A percentile compares a stretch with the other conserved stretches of the same genome.
Evolutionary conservation across 192 early-diverging fungal genomes (phyloP).

Genomic region (Podila epicladia): DNA sequence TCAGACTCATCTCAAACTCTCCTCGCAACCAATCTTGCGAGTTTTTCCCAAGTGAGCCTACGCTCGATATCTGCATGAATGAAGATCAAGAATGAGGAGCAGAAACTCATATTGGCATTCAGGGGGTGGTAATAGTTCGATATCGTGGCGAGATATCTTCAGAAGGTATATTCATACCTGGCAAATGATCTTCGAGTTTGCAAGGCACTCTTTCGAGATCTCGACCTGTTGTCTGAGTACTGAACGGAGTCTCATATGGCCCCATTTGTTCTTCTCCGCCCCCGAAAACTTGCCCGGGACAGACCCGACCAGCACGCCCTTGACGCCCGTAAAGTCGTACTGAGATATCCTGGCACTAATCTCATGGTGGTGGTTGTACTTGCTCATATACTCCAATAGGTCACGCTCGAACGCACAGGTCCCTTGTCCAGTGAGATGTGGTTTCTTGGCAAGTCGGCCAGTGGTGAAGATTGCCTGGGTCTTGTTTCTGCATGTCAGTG

Average conservation of each 20-base stretch:
- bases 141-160: no score
- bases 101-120: no score
- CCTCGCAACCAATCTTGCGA: conserved; percentile 64
- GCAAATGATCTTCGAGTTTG: conserved; percentile 49
- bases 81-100: not conserved
- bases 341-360: conserved; percentile 45
- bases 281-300: conserved; percentile 66
- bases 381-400: conserved; percentile 59
- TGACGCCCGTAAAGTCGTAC: conserved; percentile 62
- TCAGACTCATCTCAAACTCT: conserved; percentile 61
- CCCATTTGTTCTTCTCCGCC: conserved; percentile 59
- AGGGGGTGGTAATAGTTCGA: not conserved
- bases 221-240: conserved; percentile 51
- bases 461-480: conserved; percentile 67
- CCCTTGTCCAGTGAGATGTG: not conserved
- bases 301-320: conserved; percentile 65
- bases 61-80: conserved; percentile 63
- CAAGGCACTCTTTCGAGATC: conserved; percentile 20
- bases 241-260: conserved; percentile 56
- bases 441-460: conserved; percentile 52
- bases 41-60: conserved; percentile 64
- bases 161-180: conserved; percentile 47
- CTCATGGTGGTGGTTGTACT: conserved; percentile 49
- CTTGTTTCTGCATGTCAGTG: conserved; percentile 51
- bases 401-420: conserved; percentile 64